These are phyloP conservation scores for Saccharomyces hybrid DNA, from an alignment of 1,139 yeast genomes.

Conservation along the genomic window DNA sequence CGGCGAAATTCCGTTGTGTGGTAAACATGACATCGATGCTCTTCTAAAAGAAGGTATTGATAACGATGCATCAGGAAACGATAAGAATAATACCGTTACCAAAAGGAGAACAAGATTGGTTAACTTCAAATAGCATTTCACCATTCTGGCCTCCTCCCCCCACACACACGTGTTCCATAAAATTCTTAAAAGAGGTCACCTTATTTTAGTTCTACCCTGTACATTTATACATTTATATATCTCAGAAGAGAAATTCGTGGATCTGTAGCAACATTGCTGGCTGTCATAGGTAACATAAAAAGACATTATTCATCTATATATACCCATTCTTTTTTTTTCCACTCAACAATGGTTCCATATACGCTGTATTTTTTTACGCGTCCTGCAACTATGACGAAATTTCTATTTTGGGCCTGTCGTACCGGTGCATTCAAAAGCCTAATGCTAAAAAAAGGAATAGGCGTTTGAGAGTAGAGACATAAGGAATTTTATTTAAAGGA, in stretches of 20 bases:
- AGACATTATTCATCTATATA: background rate
- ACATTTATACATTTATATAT: background rate
- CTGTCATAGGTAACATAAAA: background rate
- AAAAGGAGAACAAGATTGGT: conserved; percentile 24
- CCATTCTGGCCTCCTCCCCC: background rate
- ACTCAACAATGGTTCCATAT: too few species aligned
- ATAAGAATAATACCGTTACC: conserved; percentile 14
- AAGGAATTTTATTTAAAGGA: background rate
- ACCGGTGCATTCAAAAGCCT: background rate
- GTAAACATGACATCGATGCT: conserved; percentile 24
- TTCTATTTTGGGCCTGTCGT: background rate
- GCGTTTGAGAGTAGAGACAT: background rate
- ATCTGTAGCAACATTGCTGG: background rate
- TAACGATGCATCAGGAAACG: conserved; percentile 1
- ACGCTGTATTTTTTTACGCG: background rate
- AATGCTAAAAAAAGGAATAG: background rate
- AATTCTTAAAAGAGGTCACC: background rate
- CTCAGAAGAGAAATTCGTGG: background rate
- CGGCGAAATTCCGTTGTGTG: conserved; percentile 25
- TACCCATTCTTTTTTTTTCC: too few species aligned
- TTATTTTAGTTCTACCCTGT: background rate
- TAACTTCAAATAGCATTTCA: conserved; percentile 9
- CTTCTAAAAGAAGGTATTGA: conserved; percentile 15
- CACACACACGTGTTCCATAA: background rate
- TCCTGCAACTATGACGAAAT: background rate